These are phyloP conservation scores for Monosporascus sp. DNA, from an alignment of 2,329 filamentous ascomycete species.

Conservation along the genomic window DNA sequence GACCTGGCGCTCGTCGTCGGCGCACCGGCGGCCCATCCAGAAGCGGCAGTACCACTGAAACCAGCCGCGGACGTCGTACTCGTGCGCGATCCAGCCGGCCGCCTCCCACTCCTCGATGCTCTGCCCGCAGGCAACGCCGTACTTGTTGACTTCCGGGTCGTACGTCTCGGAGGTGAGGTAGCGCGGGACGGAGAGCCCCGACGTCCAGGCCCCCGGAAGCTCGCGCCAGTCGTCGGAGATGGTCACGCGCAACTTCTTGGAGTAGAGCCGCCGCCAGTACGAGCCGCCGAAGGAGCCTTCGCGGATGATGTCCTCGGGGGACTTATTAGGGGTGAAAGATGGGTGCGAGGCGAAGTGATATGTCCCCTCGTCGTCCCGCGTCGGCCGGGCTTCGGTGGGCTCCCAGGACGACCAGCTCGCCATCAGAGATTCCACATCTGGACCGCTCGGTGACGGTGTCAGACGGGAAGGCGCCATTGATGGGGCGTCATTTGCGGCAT, in stretches of 20 bases:
- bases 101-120: slow-evolving; percentile 52
- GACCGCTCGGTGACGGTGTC: slow-evolving; percentile 1
- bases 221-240: slow-evolving; percentile 42
- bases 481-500: background rate
- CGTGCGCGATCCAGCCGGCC: slow-evolving; percentile 49
- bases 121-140: slow-evolving; percentile 46
- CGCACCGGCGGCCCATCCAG: slow-evolving; percentile 44
- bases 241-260: slow-evolving; percentile 34
- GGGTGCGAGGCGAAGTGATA: slow-evolving; percentile 42
- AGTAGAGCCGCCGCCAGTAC: slow-evolving; percentile 45
- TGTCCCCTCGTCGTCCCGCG: slow-evolving; percentile 33
- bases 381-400: slow-evolving; percentile 32
- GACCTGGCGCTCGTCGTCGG: slow-evolving; percentile 47
- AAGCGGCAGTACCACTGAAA: slow-evolving; percentile 54
- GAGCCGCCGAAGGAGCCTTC: slow-evolving; percentile 49
- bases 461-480: background rate
- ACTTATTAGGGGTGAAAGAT: slow-evolving; percentile 47
- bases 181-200: slow-evolving; percentile 30
- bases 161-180: slow-evolving; percentile 38
- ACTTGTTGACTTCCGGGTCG: slow-evolving; percentile 46
- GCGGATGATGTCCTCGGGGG: slow-evolving; percentile 44
- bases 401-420: slow-evolving; percentile 41
- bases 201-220: slow-evolving; percentile 38
- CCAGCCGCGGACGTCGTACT: slow-evolving; percentile 49
- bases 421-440: slow-evolving; percentile 15